Base-by-base conservation (phyloP, 768 basidiomycete genomes). In the Phallus indusiatus region DNA sequence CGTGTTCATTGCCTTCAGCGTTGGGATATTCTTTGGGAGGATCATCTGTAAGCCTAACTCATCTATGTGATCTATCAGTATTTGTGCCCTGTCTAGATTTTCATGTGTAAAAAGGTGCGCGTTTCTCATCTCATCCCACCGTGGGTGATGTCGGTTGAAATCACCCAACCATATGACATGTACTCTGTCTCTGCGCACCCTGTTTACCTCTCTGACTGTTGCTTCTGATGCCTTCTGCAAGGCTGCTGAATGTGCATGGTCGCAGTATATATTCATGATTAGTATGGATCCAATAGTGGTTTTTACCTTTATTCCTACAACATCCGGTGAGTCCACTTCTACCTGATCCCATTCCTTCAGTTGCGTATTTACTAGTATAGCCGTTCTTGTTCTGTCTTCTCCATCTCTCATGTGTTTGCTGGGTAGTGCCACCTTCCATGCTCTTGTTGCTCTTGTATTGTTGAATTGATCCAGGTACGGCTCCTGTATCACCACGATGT, bases 121-220 rank as follows among this genome's bases (percentile, higher is more conserved):
- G 60, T 76, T 74, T 0, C 9, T 53, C 5, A 54, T 37, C 1
- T 69, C 59, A 20, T 78, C 75, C 76, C 76, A 78, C 9, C 71
- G 21, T 0, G 69, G 72, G 64, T 76, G 72, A 59, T 78, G 75
- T 17, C 69, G 51, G 58, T 77, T 76, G 67, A 76, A 77, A 63
- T 77, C 71, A 0, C 77, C 71, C 0, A 63, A 42, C 75, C 73
- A 76, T 2, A 74, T 58, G 6, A 69, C 24, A 24, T 68, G 65
- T 3, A 18, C 61, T 36, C 18, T 50, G 6, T 9, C n/a, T 11
- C 18, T 14, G 4, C 33, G 2, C 12, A 12, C 5, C 22, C 5
- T 18, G n/a, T 18, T n/a, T 6, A 21, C 9, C 6, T 48, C 21
- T 6, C n/a, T 21, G 21, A 3, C 9, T 14, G 24, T 53, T 53